These are phyloP conservation scores for Pontederia crassipes DNA, from an alignment of 176 grass and related monocot genomes.

Conservation along the genomic window DNA sequence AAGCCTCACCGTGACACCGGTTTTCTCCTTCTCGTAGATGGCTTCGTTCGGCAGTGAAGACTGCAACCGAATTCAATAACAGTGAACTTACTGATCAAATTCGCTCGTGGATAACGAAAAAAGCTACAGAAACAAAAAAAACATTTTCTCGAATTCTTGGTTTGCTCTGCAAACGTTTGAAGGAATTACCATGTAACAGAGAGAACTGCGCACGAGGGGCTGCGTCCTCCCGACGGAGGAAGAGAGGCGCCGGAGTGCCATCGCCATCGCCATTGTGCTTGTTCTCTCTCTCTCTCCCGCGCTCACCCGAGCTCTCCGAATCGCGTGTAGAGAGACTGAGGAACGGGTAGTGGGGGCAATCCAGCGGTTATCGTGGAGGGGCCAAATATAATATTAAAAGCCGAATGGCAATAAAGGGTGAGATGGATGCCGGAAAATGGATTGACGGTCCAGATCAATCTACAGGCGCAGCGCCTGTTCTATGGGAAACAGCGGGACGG, in stretches of 20 bases:
- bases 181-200: constrained; percentile 22
- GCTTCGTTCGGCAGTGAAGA: constrained; percentile 27
- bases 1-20: constrained; percentile 25
- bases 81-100: background rate
- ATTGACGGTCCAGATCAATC: no score
- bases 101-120: no score
- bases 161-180: background rate
- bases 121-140: no score
- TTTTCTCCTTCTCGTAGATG: constrained; percentile 29
- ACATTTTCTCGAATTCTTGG: no score
- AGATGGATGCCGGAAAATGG: no score
- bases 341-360: background rate
- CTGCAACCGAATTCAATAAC: background rate
- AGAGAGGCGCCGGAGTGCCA: constrained; percentile 29
- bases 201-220: constrained; percentile 12
- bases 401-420: no score
- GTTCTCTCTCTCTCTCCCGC: constrained; percentile 13
- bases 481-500: no score
- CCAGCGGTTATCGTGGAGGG: no score
- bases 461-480: no score
- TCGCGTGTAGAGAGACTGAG: background rate
- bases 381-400: no score
- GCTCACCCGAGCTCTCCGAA: background rate
- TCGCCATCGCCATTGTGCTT: constrained; percentile 33
- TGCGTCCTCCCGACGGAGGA: constrained; percentile 19